These are phyloP conservation scores for Sporothrix brunneoviolacea DNA, from an alignment of 2,329 filamentous ascomycete species.

Conservation along the genomic window DNA sequence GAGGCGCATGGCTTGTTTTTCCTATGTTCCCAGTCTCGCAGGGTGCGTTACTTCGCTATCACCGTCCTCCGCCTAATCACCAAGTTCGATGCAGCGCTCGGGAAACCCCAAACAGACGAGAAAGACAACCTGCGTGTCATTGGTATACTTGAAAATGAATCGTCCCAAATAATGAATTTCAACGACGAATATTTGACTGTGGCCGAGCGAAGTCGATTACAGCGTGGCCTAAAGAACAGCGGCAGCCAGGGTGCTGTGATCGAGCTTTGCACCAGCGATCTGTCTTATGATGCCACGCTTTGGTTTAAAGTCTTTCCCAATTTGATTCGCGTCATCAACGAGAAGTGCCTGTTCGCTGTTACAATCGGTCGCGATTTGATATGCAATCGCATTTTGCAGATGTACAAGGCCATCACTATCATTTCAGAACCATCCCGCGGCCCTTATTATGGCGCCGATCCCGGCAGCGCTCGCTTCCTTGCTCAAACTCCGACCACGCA, in stretches of 20 bases:
- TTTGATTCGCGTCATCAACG: constrained; percentile 80
- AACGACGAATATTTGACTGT: constrained; percentile 88
- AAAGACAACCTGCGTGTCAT: constrained; percentile 66
- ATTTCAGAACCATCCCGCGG: constrained; percentile 68
- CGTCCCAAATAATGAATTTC: constrained; percentile 80
- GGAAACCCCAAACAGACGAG: constrained; percentile 53
- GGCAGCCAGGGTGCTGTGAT: constrained; percentile 81
- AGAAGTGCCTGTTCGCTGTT: constrained; percentile 85
- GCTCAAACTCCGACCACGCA: constrained; percentile 60
- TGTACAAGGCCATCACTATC: constrained; percentile 77
- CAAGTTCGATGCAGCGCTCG: constrained; percentile 85
- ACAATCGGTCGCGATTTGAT: constrained; percentile 86
- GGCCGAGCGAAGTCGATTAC: constrained; percentile 84
- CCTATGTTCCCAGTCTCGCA: constrained; percentile 86
- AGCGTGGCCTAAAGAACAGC: constrained; percentile 80
- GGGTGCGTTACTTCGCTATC: constrained; percentile 84
- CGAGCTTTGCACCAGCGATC: constrained; percentile 90
- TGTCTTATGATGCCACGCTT: constrained; percentile 86
- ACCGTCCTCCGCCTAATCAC: constrained; percentile 86
- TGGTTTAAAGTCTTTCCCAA: constrained; percentile 99
- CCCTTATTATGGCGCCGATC: constrained; percentile 55
- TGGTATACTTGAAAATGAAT: constrained; percentile 84
- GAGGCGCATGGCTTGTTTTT: constrained; percentile 97
- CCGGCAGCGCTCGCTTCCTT: constrained; percentile 45
- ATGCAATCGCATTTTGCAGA: constrained; percentile 84